Evolutionary conservation across 2,329 filamentous ascomycete species (phyloP).

Genomic region (Plenodomus tracheiphilus): DNA sequence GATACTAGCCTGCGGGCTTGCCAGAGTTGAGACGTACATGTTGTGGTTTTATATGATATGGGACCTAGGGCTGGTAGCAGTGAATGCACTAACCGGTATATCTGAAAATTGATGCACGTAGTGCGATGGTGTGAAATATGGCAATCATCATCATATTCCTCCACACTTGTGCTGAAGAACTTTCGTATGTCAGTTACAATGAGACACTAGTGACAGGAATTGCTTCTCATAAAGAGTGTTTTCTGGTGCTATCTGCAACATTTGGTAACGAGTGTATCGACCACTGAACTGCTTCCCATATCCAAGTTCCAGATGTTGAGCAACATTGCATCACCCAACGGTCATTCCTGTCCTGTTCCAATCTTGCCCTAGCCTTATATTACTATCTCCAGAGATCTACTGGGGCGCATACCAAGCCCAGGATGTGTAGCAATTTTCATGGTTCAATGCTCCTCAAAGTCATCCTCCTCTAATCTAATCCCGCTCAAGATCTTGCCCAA

Average conservation of each 20-base stretch:
- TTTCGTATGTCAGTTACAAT: neutral
- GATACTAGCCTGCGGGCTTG: too few relatives aligned
- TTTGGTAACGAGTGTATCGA: neutral
- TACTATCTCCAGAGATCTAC: neutral
- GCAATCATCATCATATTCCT: too few relatives aligned
- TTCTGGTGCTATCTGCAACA: neutral
- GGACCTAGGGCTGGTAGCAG: neutral
- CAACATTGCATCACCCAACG: neutral
- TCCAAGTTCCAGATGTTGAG: neutral
- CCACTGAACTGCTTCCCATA: neutral
- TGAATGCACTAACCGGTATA: too few relatives aligned
- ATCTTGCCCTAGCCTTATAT: neutral
- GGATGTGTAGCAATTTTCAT: too few relatives aligned
- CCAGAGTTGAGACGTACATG: too few relatives aligned
- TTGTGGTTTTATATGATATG: too few relatives aligned
- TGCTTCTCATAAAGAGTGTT: neutral
- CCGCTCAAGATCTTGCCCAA: constrained; percentile 48
- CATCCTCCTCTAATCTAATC: constrained; percentile 34
- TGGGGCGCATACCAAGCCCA: neutral
- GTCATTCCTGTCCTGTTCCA: neutral
- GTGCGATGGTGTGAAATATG: neutral
- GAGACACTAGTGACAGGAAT: too few relatives aligned
- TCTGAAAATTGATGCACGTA: too few relatives aligned
- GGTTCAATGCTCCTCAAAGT: constrained; percentile 24
- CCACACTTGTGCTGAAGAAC: too few relatives aligned